Evolutionary conservation across 805 yeast species (phyloP), one percentile per base, ranked within the genome.

Genomic region (Lipomyces anomalus): DNA sequence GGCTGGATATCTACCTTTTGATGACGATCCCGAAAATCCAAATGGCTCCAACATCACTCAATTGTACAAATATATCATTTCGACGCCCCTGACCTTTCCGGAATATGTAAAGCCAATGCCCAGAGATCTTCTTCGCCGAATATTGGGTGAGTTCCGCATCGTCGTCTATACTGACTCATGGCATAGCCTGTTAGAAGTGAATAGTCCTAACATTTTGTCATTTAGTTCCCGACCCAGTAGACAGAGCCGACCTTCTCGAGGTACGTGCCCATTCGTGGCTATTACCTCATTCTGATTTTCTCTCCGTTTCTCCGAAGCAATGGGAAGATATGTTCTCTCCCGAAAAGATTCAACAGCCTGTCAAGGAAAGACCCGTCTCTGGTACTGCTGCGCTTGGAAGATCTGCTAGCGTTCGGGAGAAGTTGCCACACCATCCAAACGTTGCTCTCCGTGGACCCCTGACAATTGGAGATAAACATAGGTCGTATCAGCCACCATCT

Each of bases 1-100:
- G 40, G 90, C 97, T 0, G 98, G 98, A 1, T 92, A 92, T 65
- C 72, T 92, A 50, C 98, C 98, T 1, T 92, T 87, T 71, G 98
- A 92, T 61, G 98, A 92, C 65, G 98, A 92, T 64, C 92, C 95
- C 18, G 82, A 84, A 44, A 92, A 92, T 61, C 97, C 96, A 29
- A 96, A 90, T 62, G 95, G 97, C 42, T 84, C 89, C 46, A 94
- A 92, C 65, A 90, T 92, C 61, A 85, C 89, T 20, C 81, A 83
- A 61, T 72, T 92, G 49, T 92, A 92, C 68, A 85, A 82, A 61
- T 92, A 92, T 67, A 92, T 92, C 53, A 87, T 96, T 21, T 74
- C 80, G 42, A 87, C 97, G 1, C 86, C 95, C 3, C 71, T 92
- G 58, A 92, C 96, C 3, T 92, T 92, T 66, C 98, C 98, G 0